A percentile compares a stretch with the other conserved stretches of the same genome.
These are phyloP conservation scores for Deinandra increscens DNA, from an alignment of 129 eudicot species.

Conservation along the genomic window DNA sequence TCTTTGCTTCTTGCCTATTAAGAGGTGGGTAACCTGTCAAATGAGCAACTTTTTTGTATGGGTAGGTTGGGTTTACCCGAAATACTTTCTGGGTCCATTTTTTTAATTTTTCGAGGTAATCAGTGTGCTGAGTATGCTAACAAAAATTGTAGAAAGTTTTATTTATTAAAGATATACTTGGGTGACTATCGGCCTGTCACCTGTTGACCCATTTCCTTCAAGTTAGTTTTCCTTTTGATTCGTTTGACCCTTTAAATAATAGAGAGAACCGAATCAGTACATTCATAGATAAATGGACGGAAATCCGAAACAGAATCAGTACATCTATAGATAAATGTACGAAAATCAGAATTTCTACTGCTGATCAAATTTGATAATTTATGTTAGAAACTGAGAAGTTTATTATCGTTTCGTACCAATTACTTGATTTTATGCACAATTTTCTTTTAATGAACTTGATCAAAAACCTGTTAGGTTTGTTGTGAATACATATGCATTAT, in stretches of 20 bases:
- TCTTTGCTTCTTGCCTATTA: not conserved
- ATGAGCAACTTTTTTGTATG: not conserved
- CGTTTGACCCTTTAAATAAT: not conserved
- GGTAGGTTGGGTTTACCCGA: not conserved
- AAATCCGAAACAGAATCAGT: too few relatives aligned
- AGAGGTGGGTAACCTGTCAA: not conserved
- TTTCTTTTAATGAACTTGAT: not conserved
- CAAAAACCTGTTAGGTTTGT: not conserved
- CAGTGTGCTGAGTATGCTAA: not conserved
- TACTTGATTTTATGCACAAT: not conserved
- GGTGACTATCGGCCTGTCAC: not conserved
- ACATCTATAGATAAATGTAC: not conserved
- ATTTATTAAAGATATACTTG: not conserved
- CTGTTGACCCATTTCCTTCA: not conserved
- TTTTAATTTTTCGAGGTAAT: not conserved
- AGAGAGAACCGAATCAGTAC: not conserved
- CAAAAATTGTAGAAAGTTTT: not conserved
- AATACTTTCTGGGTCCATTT: not conserved
- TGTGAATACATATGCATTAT: constrained; percentile 2
- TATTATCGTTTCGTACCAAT: not conserved
- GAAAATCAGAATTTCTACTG: not conserved
- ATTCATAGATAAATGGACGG: not conserved
- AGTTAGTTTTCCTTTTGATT: not conserved
- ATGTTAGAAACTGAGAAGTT: constrained; percentile 11
- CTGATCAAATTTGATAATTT: not conserved